Evolutionary conservation across 768 basidiomycete genomes (phyloP).

Genomic region (Solioccasus polychromus): DNA sequence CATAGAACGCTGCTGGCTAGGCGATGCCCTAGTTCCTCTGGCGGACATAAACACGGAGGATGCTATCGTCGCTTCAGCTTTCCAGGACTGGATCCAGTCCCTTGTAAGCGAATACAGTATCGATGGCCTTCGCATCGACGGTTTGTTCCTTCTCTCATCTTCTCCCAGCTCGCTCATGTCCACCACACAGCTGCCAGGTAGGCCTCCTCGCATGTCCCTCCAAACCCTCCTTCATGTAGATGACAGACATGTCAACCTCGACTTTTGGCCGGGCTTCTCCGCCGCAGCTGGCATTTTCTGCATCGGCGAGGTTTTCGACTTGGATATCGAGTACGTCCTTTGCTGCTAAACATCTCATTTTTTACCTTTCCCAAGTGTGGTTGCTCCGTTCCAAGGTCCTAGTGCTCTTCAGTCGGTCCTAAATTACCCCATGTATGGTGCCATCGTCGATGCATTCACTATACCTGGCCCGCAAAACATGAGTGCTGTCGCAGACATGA

Average conservation of each 20-base stretch:
- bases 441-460: slow-evolving; percentile 61
- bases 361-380: slow-evolving; percentile 39
- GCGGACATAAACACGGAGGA: slow-evolving; percentile 80
- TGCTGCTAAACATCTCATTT: not conserved
- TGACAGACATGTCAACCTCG: slow-evolving; percentile 59
- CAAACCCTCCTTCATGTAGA: not conserved
- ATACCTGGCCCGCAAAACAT: slow-evolving; percentile 69
- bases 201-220: not conserved
- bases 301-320: slow-evolving; percentile 74
- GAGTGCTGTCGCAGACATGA: slow-evolving; percentile 49
- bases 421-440: slow-evolving; percentile 68
- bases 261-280: slow-evolving; percentile 78
- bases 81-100: slow-evolving; percentile 64
- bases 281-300: slow-evolving; percentile 79
- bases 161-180: not conserved
- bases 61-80: slow-evolving; percentile 56
- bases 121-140: slow-evolving; percentile 88
- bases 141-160: slow-evolving; percentile 20
- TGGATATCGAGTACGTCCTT: slow-evolving; percentile 44
- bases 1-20: slow-evolving; percentile 80
- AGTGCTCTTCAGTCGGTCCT: slow-evolving; percentile 64
- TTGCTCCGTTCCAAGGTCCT: slow-evolving; percentile 60
- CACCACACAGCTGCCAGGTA: slow-evolving; percentile 40
- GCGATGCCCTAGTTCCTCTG: slow-evolving; percentile 69
- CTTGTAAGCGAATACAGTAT: slow-evolving; percentile 71